phyloP scores from a whole-genome alignment of 2,329 filamentous ascomycete species.

The Rhexocercosporidium sp. region DNA sequence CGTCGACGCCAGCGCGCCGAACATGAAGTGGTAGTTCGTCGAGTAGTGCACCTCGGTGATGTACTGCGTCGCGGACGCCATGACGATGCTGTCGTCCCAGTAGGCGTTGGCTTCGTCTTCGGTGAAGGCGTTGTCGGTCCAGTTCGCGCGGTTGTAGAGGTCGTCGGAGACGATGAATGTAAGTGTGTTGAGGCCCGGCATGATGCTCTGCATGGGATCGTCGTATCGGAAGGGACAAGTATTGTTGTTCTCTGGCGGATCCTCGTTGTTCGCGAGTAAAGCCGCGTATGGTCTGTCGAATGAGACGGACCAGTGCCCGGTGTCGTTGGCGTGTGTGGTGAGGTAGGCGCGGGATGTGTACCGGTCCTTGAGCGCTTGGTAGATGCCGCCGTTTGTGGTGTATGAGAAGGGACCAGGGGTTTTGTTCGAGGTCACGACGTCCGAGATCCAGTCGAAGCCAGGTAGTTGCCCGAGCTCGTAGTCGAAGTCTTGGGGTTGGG shows the following conservation, averaged over 20 bases:
- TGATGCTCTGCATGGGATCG: not conserved
- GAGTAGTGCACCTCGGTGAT: not conserved
- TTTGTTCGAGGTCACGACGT: not conserved
- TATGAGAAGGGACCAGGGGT: not conserved
- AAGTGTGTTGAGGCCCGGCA: not conserved
- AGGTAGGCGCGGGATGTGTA: slow-evolving; percentile 3
- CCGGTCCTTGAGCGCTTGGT: not conserved
- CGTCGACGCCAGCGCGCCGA: not conserved
- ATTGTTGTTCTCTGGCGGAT: not conserved
- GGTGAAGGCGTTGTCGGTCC: slow-evolving; percentile 1
- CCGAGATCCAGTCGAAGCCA: not conserved
- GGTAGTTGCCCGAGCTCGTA: not conserved
- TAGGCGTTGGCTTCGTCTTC: not conserved
- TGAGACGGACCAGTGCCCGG: not conserved
- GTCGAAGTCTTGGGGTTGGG: not conserved
- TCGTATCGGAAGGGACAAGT: not conserved
- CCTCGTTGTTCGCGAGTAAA: not conserved
- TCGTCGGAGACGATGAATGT: not conserved
- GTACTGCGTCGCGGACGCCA: not conserved
- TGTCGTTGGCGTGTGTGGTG: not conserved
- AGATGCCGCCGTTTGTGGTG: not conserved
- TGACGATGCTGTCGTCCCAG: not conserved
- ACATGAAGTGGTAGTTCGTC: not conserved
- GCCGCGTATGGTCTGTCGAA: not conserved
- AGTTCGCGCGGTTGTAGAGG: slow-evolving; percentile 1